phyloP scores from a whole-genome alignment of 805 yeast species.

The Candida loeiensis region DNA sequence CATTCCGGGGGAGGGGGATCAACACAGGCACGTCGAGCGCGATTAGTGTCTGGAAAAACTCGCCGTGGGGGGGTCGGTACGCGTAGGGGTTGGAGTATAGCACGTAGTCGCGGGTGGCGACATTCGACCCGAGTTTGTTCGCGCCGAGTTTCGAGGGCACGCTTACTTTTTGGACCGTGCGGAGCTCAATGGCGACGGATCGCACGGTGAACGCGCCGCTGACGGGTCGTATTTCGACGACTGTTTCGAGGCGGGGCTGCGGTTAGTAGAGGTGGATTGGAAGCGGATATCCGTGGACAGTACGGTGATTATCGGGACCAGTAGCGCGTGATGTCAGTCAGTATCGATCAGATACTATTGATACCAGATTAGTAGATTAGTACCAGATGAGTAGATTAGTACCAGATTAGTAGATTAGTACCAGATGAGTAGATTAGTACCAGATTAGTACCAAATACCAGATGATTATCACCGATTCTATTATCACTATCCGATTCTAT shows the following conservation, averaged over 20 bases:
- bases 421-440: too few relatives aligned
- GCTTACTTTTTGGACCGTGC: constrained; percentile 48
- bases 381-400: too few relatives aligned
- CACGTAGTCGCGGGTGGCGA: constrained; percentile 31
- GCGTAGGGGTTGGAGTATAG: constrained; percentile 33
- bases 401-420: too few relatives aligned
- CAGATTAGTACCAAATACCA: too few relatives aligned
- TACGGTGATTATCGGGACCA: too few relatives aligned
- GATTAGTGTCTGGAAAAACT: constrained; percentile 37
- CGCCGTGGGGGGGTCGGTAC: constrained; percentile 39
- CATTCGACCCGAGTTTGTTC: constrained; percentile 24
- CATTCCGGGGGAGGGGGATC: constrained; percentile 52
- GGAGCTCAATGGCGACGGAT: constrained; percentile 46
- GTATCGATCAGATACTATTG: too few relatives aligned
- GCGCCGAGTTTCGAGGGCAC: constrained; percentile 32
- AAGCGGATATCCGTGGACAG: too few relatives aligned
- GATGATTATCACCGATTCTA: too few relatives aligned
- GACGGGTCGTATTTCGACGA: constrained; percentile 50
- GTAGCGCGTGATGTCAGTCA: too few relatives aligned
- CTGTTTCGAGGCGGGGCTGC: constrained; percentile 57
- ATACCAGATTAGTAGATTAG: too few relatives aligned
- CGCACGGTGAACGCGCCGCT: constrained; percentile 45
- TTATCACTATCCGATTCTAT: too few relatives aligned
- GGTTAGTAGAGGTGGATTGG: too few relatives aligned
- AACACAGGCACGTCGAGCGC: constrained; percentile 60